Base-by-base conservation (phyloP, 108 stramenopile genomes). In the Chaetoceros muelleri region DNA sequence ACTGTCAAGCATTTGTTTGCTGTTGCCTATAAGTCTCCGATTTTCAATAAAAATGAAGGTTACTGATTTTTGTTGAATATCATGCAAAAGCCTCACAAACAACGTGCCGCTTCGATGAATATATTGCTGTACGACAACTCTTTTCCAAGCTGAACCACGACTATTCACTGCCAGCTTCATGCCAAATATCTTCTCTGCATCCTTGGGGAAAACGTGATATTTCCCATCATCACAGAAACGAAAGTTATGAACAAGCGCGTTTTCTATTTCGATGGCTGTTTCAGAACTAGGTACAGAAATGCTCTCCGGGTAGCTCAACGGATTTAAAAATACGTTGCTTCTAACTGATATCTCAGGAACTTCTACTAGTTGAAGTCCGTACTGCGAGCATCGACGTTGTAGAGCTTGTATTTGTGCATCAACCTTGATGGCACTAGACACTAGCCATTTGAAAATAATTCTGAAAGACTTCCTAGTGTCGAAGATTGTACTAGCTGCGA, bases 401-500 rank as follows among this genome's bases (percentile, higher is more conserved):
- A 93, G 64, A 17, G 80, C 69, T 40, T 87, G 80, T n/a, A 87
- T 69, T 61, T 94, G 87, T 21, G 80, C 64, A 45, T 94, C 88
- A 51, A 94, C 78, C 55, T 89, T 87, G 16, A 69, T 69, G 5
- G 84, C 68, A 28, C 78, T 81, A 25, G 84, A 85, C n/a, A 90
- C 92, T 26, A 94, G 78, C 92, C 92, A 94, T 44, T 88, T 84
- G 45, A 90, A 81, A 30, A 81, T 82, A 7, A 94, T 82, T 44
- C 87, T 67, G 60, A 81, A 94, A 17, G 86, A 80, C 18, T 84
- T 66, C 8, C 65, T 30, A 24, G 92, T 84, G 59, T 82, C 74
- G 56, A 87, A 90, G 3, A 70, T 77, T 24, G 79, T 61, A 45
- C 81, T 80, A 20, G 76, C 60, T 7, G 81, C 73, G 45, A 94